Evolutionary conservation across 345 rosid genomes (phyloP), one percentile per base, ranked within the genome.

Genomic region (Camelina laxa): DNA sequence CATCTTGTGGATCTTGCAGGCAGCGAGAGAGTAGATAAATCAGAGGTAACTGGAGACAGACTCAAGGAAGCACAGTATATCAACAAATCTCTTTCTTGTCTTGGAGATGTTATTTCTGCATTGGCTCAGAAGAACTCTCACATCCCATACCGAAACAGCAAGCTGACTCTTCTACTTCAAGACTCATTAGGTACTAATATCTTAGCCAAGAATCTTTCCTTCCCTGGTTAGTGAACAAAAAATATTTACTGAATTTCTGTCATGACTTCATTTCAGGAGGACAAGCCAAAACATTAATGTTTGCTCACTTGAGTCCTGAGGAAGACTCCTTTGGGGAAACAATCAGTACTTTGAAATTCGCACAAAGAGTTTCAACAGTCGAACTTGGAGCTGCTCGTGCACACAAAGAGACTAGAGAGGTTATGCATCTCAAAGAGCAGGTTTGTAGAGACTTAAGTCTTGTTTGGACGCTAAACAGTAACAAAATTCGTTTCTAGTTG

Each of bases 1-100:
- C 99, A 95, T 81, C 74, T 95, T 84, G 97, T 95, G 41, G 99
- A 95, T 82, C 96, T 92, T 71, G 97, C 99, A 36, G 97, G 99
- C 73, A 92, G 99, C 69, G 99, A 95, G 78, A 84, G 97, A 63
- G 93, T 94, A 60, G 97, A 91, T 72, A 94, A 90, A 80, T 86
- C 97, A 54, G 97, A 90, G 84, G 98, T 90, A 51, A 88, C 95
- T 15, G 98, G 97, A 75, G 97, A 90, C 67, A 82, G 96, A 72
- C 89, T 94, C 39, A 94, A 85, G 83, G 99, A 95, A 82, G 97
- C 97, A 44, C 96, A 85, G 64, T 85, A 85, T 67, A 95, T 95
- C 60, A 95, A 95, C 70, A 92, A 89, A 81, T 92, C 99, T 24
- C 93, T 95, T 49, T 90, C 97, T 77, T 90, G 97, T 82, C 83